Evolutionary conservation across 805 yeast species (phyloP), one percentile per base, ranked within the genome.

Genomic region (Pichia exigua): DNA sequence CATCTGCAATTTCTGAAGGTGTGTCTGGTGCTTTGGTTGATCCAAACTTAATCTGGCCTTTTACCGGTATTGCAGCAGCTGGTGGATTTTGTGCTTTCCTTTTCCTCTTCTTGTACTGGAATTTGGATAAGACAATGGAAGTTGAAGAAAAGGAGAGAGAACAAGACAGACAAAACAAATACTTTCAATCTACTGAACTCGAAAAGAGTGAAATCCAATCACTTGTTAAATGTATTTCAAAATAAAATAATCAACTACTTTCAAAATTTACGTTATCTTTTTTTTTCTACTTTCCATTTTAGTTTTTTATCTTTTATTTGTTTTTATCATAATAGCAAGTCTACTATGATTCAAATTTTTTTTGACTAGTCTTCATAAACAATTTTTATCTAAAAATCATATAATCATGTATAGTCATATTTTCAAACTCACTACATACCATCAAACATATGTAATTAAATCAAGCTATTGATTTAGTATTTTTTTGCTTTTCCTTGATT

Each of bases 1-100:
- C 79, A 5, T 73, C 79, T 21, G 81, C 81, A 13, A 64, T 77
- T 47, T 68, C 73, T 4, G 73, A 69, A 52, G 75, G 71, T 30
- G 61, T 69, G 48, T 65, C 73, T 21, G 71, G 73, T 26, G 71
- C 74, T 9, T 60, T 72, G 54, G 56, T 57, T 22, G 77, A 73
- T 56, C 77, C 77, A 11, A 54, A 69, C 49, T 63, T 73, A 54
- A 70, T 73, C 45, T 69, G 74, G 67, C 74, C 75, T 24, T 73
- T 72, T 54, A 71, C 66, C 21, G 76, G 67, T 46, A 58, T 70
- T 49, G 71, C 73, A 5, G 62, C 63, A 40, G 75, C 72, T 2
- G 71, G 73, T 44, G 63, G 59, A 24, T 54, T 69, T 22, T 57
- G 66, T n/a, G 73, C 74, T 3, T 22, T 60, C 24, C 45, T 53